phyloP scores from a whole-genome alignment of 2,329 filamentous ascomycete species.

The Ophiostoma australiae region DNA sequence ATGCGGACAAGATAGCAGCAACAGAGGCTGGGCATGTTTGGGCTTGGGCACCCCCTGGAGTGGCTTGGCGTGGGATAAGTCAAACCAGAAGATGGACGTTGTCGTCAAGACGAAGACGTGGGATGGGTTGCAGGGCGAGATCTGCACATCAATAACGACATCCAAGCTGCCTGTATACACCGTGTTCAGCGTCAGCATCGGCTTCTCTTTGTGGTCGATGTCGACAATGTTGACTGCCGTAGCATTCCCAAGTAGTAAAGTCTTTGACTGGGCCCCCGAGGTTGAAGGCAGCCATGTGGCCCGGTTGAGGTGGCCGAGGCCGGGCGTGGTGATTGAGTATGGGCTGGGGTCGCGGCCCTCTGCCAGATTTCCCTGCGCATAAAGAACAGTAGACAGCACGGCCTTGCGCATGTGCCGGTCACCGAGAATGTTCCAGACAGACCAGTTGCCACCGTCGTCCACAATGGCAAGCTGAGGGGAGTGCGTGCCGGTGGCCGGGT shows the following conservation, averaged over 20 bases:
- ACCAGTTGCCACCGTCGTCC: constrained; percentile 63
- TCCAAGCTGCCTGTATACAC: constrained; percentile 34
- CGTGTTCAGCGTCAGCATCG: constrained; percentile 22
- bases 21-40: constrained; percentile 26
- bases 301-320: constrained; percentile 23
- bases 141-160: constrained; percentile 52
- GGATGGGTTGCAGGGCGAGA: constrained; percentile 42
- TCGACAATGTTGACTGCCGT: constrained; percentile 33
- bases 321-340: neutral
- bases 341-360: neutral
- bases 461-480: constrained; percentile 61
- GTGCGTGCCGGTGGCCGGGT: constrained; percentile 45
- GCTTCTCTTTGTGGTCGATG: constrained; percentile 26
- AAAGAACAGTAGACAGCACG: constrained; percentile 33
- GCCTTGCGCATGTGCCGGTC: constrained; percentile 36
- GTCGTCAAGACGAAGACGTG: constrained; percentile 58
- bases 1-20: constrained; percentile 44
- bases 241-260: constrained; percentile 32
- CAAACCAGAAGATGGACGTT: constrained; percentile 46
- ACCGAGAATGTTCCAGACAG: constrained; percentile 56
- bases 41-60: neutral
- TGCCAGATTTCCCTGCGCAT: constrained; percentile 39
- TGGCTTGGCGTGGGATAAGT: constrained; percentile 31
- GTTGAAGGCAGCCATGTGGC: constrained; percentile 21
- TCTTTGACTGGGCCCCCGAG: constrained; percentile 7